phyloP scores from a whole-genome alignment of 2,329 filamentous ascomycete species.

The Xylariomycetidae sp. region DNA sequence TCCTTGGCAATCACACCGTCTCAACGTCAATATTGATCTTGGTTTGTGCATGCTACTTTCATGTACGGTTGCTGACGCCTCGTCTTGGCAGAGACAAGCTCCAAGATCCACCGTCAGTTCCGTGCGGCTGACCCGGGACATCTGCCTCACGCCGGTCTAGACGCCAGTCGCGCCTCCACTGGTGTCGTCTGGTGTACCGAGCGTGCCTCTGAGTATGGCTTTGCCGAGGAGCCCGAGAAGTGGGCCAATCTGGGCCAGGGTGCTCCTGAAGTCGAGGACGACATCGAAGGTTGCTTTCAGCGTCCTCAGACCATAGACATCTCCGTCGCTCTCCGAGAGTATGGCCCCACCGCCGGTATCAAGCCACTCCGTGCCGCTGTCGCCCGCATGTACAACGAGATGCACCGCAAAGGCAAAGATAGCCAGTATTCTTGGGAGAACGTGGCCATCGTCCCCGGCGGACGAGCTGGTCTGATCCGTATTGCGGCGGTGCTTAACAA shows the following conservation, averaged over 20 bases:
- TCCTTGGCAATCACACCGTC: too few species aligned
- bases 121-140: conserved; percentile 87
- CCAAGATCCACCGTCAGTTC: conserved; percentile 84
- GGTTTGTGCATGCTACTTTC: not conserved
- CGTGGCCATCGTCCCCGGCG: conserved; percentile 91
- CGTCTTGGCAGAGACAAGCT: conserved; percentile 62
- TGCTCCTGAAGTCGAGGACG: conserved; percentile 88
- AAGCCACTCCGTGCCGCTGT: conserved; percentile 85
- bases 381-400: conserved; percentile 86
- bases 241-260: conserved; percentile 97
- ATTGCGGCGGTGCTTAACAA: conserved; percentile 94
- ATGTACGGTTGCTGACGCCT: conserved; percentile 14
- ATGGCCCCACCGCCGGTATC: conserved; percentile 91
- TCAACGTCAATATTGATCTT: too few species aligned
- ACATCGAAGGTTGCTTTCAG: conserved; percentile 84
- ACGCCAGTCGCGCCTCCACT: conserved; percentile 81
- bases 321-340: conserved; percentile 75
- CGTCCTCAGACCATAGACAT: conserved; percentile 76
- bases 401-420: conserved; percentile 80
- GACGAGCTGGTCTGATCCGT: conserved; percentile 85
- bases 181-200: conserved; percentile 93
- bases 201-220: conserved; percentile 84
- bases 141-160: conserved; percentile 84
- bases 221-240: conserved; percentile 69
- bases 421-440: conserved; percentile 97